Percentiles rank a stretch among this genome's conserved stretches.
phyloP scores from a whole-genome alignment of 2,329 filamentous ascomycete species.

The Magnaporthales sp. region DNA sequence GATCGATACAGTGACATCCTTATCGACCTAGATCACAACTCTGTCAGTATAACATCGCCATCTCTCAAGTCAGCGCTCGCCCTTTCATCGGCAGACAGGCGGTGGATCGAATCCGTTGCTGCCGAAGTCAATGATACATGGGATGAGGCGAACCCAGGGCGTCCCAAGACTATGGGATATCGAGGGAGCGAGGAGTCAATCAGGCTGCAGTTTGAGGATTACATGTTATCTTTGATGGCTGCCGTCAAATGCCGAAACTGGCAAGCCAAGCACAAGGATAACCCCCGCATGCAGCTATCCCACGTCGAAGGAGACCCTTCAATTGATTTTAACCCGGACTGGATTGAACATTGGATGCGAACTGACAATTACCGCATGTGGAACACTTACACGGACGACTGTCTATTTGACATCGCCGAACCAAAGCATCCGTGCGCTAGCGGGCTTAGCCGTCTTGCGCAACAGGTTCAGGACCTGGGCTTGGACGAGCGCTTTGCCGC shows the following conservation, averaged over 20 bases:
- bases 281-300: conserved; percentile 53
- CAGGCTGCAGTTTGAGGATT: conserved; percentile 92
- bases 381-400: conserved; percentile 68
- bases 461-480: conserved; percentile 90
- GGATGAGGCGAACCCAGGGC: conserved; percentile 82
- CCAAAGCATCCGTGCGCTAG: conserved; percentile 90
- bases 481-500: conserved; percentile 83
- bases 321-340: conserved; percentile 73
- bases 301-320: conserved; percentile 77
- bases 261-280: conserved; percentile 39
- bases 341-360: conserved; percentile 76
- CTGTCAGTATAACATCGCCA: conserved; percentile 73
- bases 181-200: conserved; percentile 97
- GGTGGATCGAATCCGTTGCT: conserved; percentile 95
- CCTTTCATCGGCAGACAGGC: conserved; percentile 77
- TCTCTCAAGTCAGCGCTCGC: conserved; percentile 67
- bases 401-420: conserved; percentile 90
- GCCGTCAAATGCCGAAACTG: conserved; percentile 83
- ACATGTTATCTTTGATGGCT: conserved; percentile 80
- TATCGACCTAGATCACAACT: conserved; percentile 88
- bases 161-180: conserved; percentile 92
- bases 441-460: conserved; percentile 74
- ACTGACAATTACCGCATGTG: conserved; percentile 93
- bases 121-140: conserved; percentile 93
- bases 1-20: conserved; percentile 94